Percentiles rank a stretch among this genome's conserved stretches.
Conservation (phyloP, 2,329 filamentous ascomycete genomes). For the Allantophomopsis cytisporea region DNA sequence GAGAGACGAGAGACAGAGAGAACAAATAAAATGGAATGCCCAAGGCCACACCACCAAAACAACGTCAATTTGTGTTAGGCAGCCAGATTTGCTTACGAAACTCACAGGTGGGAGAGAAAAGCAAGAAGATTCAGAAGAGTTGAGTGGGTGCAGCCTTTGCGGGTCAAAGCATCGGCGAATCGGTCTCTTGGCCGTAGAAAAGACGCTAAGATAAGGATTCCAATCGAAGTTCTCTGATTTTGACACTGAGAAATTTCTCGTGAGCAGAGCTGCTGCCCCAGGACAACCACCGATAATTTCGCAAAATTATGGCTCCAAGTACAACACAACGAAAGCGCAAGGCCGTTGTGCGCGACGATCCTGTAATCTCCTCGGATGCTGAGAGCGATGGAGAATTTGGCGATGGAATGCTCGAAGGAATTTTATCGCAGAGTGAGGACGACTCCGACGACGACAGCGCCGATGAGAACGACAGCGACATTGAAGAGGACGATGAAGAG, state of each 20-base stretch:
- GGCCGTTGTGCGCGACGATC: conserved; percentile 38
- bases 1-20: no score
- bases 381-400: conserved; percentile 48
- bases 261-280: no score
- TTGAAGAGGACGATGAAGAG: conserved; percentile 29
- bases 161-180: no score
- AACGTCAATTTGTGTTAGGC: no score
- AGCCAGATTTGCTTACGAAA: no score
- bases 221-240: no score
- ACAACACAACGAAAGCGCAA: conserved; percentile 41
- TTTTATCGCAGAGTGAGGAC: conserved; percentile 43
- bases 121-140: conserved; percentile 4
- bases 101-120: no score
- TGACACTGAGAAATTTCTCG: no score
- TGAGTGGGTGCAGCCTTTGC: no score
- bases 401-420: conserved; percentile 38
- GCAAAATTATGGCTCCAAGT: conserved; percentile 13
- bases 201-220: conserved; percentile 11
- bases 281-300: no score
- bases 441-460: conserved; percentile 38
- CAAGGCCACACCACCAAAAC: no score
- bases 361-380: conserved; percentile 27
- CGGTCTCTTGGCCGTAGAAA: neutral
- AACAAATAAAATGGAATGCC: no score
- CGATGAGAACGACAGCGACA: conserved; percentile 28